Base-by-base conservation (phyloP, 495 filamentous ascomycete species). In the Thermochaetoides thermophila region DNA sequence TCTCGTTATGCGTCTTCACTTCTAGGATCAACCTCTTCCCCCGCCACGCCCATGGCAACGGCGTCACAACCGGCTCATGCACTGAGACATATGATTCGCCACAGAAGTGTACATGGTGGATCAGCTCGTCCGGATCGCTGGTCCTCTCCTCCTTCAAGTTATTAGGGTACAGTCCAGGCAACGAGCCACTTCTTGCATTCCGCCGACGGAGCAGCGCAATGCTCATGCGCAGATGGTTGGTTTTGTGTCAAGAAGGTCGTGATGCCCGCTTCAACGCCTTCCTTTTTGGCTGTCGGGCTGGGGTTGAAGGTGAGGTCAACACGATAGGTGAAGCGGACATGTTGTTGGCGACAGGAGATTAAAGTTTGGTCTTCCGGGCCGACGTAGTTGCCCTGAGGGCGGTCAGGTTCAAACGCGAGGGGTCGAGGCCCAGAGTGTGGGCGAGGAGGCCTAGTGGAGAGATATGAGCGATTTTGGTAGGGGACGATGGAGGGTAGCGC, bases 201-300 rank as follows among this genome's bases (percentile, higher is more conserved):
- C 25, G 22, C 5, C 42, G 38, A 14, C 50, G 53, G 9, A 66
- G 51, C 24, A 60, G 35, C n/a, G 61, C 60, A 14, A 70, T 37
- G n/a, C 65, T 63, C 9, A 71, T 34, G 27, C 69, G 63, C 7
- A 68, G 38, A 31, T 70, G 68, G 35, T n/a, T 69, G 64, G 40
- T 63, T 66, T 42, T 72, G 66, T 11, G 57, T 64, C 13, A 67
- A 44, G 39, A 72, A 72, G 3, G 57, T 50, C 0, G 58, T 54
- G 7, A 66, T 48, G 7, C 62, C 62, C 18, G 53, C 56, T 33
- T 66, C 60, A 26, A 63, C 48, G 31, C 53, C 59, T n/a, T n/a
- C n/a, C n/a, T n/a, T n/a, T n/a, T n/a, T n/a, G 7, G 37, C 4
- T 1, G 25, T 31, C 2, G 37, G n/a, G n/a, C n/a, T 41, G 0